Percentiles rank a stretch among this genome's conserved stretches.
These are phyloP conservation scores for Zea mays DNA, from an alignment of 176 grass and related monocot genomes.

Conservation along the genomic window Zm-B73-REFERENCE-NAM-5.0 NC_050098.1:202571001-202571500, in stretches of 20 bases:
- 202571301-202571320: conserved; percentile 5
- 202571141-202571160: not conserved
- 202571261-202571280: not conserved
- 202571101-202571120: conserved; percentile 30
- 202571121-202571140: conserved; percentile 6
- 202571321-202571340: not conserved
- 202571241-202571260: conserved; percentile 4
- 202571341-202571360: not conserved
- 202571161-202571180: not conserved
- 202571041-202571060: not conserved
- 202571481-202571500: conserved; percentile 7
- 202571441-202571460: conserved; percentile 6
- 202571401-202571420: not conserved
- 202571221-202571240: not conserved
- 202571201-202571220: too few relatives aligned
- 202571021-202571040: conserved; percentile 10
- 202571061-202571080: not conserved
- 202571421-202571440: not conserved
- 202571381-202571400: not conserved
- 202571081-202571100: not conserved
- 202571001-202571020: conserved; percentile 40
- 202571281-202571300: conserved; percentile 6
- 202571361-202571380: not conserved
- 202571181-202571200: too few relatives aligned
- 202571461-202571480: not conserved